Evolutionary conservation across 495 filamentous ascomycete species (phyloP).

Genomic region (Aspergillus diversus): DNA sequence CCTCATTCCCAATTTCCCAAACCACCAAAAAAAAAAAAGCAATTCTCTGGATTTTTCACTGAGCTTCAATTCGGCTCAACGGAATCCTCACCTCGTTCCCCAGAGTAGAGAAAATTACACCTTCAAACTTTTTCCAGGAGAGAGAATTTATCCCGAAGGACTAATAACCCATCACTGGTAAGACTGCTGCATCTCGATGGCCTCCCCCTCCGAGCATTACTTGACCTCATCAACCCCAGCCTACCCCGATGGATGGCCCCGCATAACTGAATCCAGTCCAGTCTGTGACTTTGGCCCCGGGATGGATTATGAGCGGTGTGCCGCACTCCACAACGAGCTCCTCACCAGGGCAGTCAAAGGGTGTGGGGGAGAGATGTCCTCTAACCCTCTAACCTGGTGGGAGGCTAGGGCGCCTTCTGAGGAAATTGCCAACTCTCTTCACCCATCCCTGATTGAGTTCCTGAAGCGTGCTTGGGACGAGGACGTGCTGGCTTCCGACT

Average conservation of each 20-base stretch:
- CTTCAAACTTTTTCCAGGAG: too few relatives aligned
- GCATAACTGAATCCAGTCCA: conserved; percentile 21
- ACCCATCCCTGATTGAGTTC: conserved; percentile 15
- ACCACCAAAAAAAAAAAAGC: too few relatives aligned
- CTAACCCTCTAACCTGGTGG: conserved; percentile 17
- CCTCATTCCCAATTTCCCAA: too few relatives aligned
- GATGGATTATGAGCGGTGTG: conserved; percentile 26
- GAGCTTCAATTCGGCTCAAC: too few relatives aligned
- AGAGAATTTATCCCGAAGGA: too few relatives aligned
- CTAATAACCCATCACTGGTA: too few relatives aligned
- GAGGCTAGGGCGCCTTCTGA: conserved; percentile 8
- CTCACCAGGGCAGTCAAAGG: conserved; percentile 12
- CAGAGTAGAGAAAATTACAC: too few relatives aligned
- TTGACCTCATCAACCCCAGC: conserved; percentile 15
- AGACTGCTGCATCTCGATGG: conserved; percentile 15
- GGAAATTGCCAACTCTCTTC: conserved; percentile 6
- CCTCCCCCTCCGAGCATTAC: conserved; percentile 14
- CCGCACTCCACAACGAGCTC: conserved; percentile 21
- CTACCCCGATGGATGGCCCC: conserved; percentile 16
- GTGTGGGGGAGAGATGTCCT: conserved; percentile 11
- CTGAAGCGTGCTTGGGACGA: conserved; percentile 19
- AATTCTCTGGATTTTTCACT: too few relatives aligned
- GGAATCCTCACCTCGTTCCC: too few relatives aligned
- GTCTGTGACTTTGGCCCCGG: conserved; percentile 17
- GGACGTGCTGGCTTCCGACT: conserved; percentile 1